Evolutionary conservation across 1,139 yeast species (phyloP).

Genomic region (Protomyces inouyei): DNA sequence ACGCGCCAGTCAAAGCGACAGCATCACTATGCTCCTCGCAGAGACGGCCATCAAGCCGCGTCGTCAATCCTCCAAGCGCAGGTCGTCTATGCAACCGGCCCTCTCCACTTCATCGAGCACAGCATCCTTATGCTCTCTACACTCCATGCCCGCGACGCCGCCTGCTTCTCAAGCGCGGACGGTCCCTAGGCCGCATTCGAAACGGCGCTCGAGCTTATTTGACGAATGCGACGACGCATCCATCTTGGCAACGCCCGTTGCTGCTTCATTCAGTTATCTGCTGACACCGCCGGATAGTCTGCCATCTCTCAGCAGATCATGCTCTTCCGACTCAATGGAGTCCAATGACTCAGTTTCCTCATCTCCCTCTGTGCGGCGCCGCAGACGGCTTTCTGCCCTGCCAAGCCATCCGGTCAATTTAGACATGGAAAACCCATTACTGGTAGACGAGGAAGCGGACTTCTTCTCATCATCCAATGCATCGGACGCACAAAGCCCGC

Average conservation of each 20-base stretch:
- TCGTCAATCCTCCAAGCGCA: background rate
- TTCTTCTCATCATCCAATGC: background rate
- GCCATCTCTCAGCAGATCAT: constrained; percentile 8
- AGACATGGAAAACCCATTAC: constrained; percentile 7
- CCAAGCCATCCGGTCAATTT: background rate
- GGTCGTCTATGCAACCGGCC: background rate
- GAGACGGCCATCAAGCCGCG: background rate
- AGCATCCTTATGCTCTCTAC: background rate
- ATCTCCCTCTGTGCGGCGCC: background rate
- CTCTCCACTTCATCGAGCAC: background rate
- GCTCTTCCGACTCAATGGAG: constrained; percentile 10
- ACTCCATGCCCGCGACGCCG: background rate
- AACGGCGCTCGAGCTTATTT: background rate
- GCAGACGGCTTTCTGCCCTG: background rate
- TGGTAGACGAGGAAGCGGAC: background rate
- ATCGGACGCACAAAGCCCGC: background rate
- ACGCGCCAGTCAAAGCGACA: background rate
- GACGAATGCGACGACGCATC: background rate
- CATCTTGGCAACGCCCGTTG: background rate
- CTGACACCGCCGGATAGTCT: constrained; percentile 22
- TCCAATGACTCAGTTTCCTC: background rate
- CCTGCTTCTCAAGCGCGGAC: background rate
- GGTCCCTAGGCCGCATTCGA: background rate
- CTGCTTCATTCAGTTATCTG: background rate
- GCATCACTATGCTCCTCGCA: background rate